Percentiles rank a stretch among this genome's conserved stretches.
Conservation (phyloP, 2,329 filamentous ascomycete genomes). For the Penicillium sclerotigenum region DNA sequence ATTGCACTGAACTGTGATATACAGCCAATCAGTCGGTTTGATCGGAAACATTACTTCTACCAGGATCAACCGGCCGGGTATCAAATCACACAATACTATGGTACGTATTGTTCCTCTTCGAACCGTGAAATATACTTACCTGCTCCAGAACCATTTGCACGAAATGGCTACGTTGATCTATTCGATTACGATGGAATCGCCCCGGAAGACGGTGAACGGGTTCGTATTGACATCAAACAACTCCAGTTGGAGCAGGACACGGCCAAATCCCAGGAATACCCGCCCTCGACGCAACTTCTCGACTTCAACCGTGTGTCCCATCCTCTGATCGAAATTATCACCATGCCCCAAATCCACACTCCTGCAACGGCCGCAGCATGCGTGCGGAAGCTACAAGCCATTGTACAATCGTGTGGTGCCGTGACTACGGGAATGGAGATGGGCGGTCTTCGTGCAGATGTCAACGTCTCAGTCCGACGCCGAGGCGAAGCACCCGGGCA, state of each 20-base stretch:
- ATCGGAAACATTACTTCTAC: constrained; percentile 98
- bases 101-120: constrained; percentile 26
- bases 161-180: constrained; percentile 69
- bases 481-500: constrained; percentile 47
- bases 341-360: constrained; percentile 80
- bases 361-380: constrained; percentile 83
- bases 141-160: constrained; percentile 57
- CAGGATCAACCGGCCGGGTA: constrained; percentile 97
- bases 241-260: constrained; percentile 98
- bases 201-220: constrained; percentile 64
- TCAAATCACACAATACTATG: constrained; percentile 96
- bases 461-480: constrained; percentile 83
- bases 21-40: constrained; percentile 75
- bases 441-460: constrained; percentile 85
- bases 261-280: constrained; percentile 82
- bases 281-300: constrained; percentile 69
- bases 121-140: constrained; percentile 6
- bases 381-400: constrained; percentile 80
- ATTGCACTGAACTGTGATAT: constrained; percentile 78
- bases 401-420: constrained; percentile 76
- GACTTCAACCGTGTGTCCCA: constrained; percentile 93
- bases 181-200: constrained; percentile 75
- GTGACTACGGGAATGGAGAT: constrained; percentile 91
- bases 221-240: constrained; percentile 82
- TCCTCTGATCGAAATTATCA: constrained; percentile 93